phyloP scores from a whole-genome alignment of 148 eudicot species.

The Rhododendron simsii region DNA sequence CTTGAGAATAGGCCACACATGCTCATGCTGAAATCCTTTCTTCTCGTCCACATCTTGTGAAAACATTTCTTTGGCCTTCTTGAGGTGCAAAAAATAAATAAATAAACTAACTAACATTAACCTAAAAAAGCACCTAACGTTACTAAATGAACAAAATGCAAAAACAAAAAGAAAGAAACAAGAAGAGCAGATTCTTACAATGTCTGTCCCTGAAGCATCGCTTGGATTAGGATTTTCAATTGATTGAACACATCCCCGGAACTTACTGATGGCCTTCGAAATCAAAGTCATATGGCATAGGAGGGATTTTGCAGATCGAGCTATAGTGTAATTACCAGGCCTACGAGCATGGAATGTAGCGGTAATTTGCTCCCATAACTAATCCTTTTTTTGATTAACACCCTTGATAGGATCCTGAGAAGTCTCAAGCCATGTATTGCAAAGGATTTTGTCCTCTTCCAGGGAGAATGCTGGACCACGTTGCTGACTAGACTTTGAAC shows the following conservation, averaged over 20 bases:
- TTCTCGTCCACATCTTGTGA: neutral
- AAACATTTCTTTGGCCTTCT: neutral
- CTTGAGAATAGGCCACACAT: neutral
- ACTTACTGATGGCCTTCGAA: neutral
- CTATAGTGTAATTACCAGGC: neutral
- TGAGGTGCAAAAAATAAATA: too few relatives aligned
- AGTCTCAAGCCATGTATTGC: neutral
- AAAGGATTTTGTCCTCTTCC: neutral
- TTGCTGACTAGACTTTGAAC: too few relatives aligned
- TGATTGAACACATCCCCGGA: neutral
- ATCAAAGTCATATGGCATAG: neutral
- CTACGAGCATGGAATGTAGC: neutral
- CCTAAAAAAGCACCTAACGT: too few relatives aligned
- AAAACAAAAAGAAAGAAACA: too few relatives aligned
- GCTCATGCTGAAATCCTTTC: neutral
- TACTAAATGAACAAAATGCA: too few relatives aligned
- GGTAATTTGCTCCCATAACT: neutral
- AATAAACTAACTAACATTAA: too few relatives aligned
- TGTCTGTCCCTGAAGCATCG: neutral
- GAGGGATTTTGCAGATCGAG: neutral
- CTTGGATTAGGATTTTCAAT: neutral
- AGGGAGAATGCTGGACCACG: neutral
- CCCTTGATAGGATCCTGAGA: neutral
- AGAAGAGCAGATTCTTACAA: neutral
- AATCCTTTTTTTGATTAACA: too few relatives aligned